Conservation (phyloP, 1,284 basidiomycete species). For the Trichosporon sp. region DNA sequence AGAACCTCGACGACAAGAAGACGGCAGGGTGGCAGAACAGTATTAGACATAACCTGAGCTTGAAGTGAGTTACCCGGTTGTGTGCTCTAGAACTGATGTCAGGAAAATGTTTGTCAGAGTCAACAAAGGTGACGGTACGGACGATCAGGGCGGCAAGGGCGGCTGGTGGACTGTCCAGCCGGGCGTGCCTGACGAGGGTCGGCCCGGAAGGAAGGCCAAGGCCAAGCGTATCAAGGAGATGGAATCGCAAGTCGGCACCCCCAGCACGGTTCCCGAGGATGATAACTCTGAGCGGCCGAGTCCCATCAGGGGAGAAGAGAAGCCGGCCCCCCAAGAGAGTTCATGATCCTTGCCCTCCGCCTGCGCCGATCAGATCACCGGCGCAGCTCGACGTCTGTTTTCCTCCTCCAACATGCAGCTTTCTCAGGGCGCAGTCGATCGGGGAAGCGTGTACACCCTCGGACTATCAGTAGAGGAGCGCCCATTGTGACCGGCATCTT, state of each 20-base stretch:
- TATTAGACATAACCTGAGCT: constrained; percentile 46
- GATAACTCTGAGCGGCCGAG: background rate
- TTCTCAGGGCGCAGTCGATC: background rate
- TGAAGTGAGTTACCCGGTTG: constrained; percentile 36
- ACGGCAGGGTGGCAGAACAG: constrained; percentile 47
- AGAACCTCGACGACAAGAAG: constrained; percentile 46
- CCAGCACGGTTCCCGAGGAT: background rate
- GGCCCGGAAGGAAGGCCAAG: constrained; percentile 45
- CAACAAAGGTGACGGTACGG: constrained; percentile 42
- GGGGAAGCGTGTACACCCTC: background rate
- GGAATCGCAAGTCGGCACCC: background rate
- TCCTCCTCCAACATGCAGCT: background rate
- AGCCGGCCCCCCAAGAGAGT: background rate
- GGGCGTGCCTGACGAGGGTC: constrained; percentile 45
- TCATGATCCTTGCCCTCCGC: background rate
- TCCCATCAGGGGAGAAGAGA: background rate
- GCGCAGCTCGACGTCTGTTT: background rate
- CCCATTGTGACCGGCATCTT: background rate
- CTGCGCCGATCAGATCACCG: background rate
- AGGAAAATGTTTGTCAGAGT: constrained; percentile 49
- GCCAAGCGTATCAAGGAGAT: constrained; percentile 21
- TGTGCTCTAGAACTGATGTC: constrained; percentile 1
- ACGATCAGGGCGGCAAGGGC: constrained; percentile 45
- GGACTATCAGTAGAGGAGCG: background rate
- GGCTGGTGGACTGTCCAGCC: constrained; percentile 49